phyloP scores from a whole-genome alignment of 148 eudicot species.

The Rheum nobile region DNA sequence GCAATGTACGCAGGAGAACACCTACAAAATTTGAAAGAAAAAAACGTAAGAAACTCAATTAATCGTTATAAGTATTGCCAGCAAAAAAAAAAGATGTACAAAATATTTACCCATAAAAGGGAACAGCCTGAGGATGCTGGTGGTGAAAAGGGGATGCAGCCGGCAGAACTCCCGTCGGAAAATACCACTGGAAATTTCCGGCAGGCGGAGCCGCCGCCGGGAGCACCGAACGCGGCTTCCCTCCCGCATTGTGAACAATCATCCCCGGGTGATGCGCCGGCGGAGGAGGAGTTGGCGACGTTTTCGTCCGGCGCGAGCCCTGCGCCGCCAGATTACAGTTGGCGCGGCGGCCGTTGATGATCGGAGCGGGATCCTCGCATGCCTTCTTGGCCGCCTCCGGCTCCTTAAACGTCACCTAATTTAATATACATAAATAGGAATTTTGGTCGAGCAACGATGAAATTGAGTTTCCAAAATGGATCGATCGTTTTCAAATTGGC shows the following conservation, averaged over 20 bases:
- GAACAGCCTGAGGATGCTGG: slow-evolving; percentile 42
- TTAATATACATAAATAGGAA: neutral
- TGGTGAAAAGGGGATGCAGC: slow-evolving; percentile 34
- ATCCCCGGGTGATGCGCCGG: neutral
- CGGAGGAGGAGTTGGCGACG: slow-evolving; percentile 6
- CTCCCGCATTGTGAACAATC: neutral
- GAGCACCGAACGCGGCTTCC: neutral
- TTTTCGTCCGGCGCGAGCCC: slow-evolving; percentile 47
- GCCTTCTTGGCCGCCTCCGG: slow-evolving; percentile 81
- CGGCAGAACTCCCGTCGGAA: slow-evolving; percentile 29
- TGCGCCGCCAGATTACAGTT: slow-evolving; percentile 90
- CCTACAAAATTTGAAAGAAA: slow-evolving; percentile 15
- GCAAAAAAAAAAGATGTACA: too few species aligned
- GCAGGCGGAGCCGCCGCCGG: slow-evolving; percentile 14
- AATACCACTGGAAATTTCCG: slow-evolving; percentile 57
- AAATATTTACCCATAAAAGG: slow-evolving; percentile 46
- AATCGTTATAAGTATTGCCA: neutral
- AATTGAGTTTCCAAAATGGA: neutral
- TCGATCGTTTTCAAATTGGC: neutral
- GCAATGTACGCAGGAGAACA: slow-evolving; percentile 55
- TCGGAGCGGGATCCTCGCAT: slow-evolving; percentile 76
- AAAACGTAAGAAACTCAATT: neutral
- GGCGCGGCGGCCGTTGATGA: slow-evolving; percentile 86
- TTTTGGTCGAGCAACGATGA: neutral
- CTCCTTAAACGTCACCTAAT: slow-evolving; percentile 81